Base-by-base conservation (phyloP, 2,329 filamentous ascomycete species). In the Fusarium gaditjirri region DNA sequence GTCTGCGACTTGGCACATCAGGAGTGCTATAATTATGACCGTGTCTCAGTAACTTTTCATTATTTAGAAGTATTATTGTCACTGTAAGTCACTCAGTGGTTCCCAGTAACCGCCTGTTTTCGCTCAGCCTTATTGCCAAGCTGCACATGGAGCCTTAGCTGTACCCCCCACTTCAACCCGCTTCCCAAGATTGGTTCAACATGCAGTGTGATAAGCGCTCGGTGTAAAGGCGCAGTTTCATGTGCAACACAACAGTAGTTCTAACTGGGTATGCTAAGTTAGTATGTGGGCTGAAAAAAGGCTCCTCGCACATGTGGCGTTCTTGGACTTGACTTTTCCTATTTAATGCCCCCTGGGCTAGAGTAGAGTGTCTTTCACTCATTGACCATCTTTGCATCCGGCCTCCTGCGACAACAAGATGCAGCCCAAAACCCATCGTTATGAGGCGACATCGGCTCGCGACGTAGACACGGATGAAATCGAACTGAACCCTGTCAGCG, bases 291-390 rank as follows among this genome's bases (percentile, higher is more conserved):
- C 33, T 50, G 12, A 35, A 35, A 50, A 50, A 21, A 9, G 17
- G 16, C 8, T 12, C 21, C 16, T 10, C 31, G 16, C 17, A 11
- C 17, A 9, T 3, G 17, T 14, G 11, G 41, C 23, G 10, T 31
- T 23, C 3, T 16, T 21, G 14, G 14, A 9, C 3, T 16, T 6
- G 4, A 10, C 3, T 6, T 2, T 14, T n/a, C 14, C 10, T 47
- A 21, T 21, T 25, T 33, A 4, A 33, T 59, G 23, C 10, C 16
- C 19, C 19, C 21, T 11, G 8, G 19, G 7, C 12, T 41, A 8
- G 21, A 38, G 29, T 10, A 11, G 21, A 38, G 23, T 10, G 35
- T 12, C 10, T n/a, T 42, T 31, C 19, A n/a, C 27, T n/a, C 16
- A 35, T 27, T 46, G 6, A n/a, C 21, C 8, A 8, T 16, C 43